Evolutionary conservation across 2,329 filamentous ascomycete species (phyloP).

Genomic region (Dactylellina leptospora): DNA sequence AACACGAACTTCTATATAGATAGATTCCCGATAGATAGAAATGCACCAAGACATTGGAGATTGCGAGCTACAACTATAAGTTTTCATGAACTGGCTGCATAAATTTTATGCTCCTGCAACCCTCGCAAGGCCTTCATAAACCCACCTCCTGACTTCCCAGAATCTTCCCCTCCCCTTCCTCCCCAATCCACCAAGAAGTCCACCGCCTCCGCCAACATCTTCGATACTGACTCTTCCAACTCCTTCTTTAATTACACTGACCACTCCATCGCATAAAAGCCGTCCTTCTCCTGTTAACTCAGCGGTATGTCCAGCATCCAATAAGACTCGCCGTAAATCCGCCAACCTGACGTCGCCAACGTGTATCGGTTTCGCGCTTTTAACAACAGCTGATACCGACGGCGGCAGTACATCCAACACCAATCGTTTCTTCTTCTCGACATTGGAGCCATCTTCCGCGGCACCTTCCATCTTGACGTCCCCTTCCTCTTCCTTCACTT

Average conservation of each 20-base stretch:
- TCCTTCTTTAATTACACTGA: slow-evolving; percentile 86
- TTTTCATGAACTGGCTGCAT: too few species aligned
- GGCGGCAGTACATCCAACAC: slow-evolving; percentile 69
- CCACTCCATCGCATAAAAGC: slow-evolving; percentile 84
- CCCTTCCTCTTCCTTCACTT: slow-evolving; percentile 29
- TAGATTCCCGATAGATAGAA: neutral
- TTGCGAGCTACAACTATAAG: neutral
- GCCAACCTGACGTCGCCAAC: slow-evolving; percentile 91
- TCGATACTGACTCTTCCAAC: slow-evolving; percentile 64
- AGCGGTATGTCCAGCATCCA: slow-evolving; percentile 80
- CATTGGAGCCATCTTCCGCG: slow-evolving; percentile 24
- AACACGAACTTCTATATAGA: too few species aligned
- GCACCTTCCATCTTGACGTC: slow-evolving; percentile 52
- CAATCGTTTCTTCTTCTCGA: slow-evolving; percentile 20
- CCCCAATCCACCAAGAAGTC: slow-evolving; percentile 43
- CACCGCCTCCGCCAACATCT: slow-evolving; percentile 77
- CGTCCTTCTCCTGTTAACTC: slow-evolving; percentile 95
- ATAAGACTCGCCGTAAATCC: slow-evolving; percentile 85
- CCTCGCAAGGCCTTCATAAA: slow-evolving; percentile 92
- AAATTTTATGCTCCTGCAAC: slow-evolving; percentile 79
- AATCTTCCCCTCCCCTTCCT: slow-evolving; percentile 49
- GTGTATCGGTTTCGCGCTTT: slow-evolving; percentile 85
- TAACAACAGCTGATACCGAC: slow-evolving; percentile 74
- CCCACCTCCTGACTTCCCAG: slow-evolving; percentile 80
- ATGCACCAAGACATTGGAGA: neutral